These are phyloP conservation scores for Grosmannia clavigera DNA, from an alignment of 2,329 filamentous ascomycete genomes.

Conservation along the genomic window DNA sequence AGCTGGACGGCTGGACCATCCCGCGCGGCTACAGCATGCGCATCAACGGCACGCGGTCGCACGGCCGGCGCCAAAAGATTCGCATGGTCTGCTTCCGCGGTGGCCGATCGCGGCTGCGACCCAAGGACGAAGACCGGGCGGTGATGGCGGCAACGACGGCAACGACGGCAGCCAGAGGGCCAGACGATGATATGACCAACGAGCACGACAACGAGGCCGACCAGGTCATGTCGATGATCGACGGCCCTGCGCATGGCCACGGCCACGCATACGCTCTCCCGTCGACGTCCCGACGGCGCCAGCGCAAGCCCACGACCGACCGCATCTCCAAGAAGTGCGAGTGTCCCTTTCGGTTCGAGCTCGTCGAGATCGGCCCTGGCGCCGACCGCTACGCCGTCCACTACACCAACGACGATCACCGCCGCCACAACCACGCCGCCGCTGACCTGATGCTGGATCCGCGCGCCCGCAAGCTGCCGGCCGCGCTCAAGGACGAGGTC, in stretches of 20 bases:
- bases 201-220: conserved; percentile 8
- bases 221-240: neutral
- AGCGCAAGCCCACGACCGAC: conserved; percentile 22
- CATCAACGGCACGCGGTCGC: conserved; percentile 24
- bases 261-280: too few species aligned
- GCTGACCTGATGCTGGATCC: conserved; percentile 23
- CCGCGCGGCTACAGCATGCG: conserved; percentile 26
- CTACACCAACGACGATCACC: conserved; percentile 23
- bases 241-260: neutral
- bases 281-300: conserved; percentile 8
- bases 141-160: too few species aligned
- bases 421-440: conserved; percentile 22
- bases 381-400: conserved; percentile 24
- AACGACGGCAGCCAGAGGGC: neutral
- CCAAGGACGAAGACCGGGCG: conserved; percentile 4
- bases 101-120: conserved; percentile 21
- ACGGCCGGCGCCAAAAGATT: conserved; percentile 23
- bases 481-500: conserved; percentile 19
- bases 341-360: conserved; percentile 24
- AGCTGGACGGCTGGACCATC: conserved; percentile 23
- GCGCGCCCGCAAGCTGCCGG: conserved; percentile 21
- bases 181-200: conserved; percentile 6
- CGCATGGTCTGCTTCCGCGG: conserved; percentile 26
- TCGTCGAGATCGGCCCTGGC: conserved; percentile 21
- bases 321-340: conserved; percentile 24